Base-by-base conservation (phyloP, 2,329 filamentous ascomycete genomes). In the Cryphonectria parasitica region DNA sequence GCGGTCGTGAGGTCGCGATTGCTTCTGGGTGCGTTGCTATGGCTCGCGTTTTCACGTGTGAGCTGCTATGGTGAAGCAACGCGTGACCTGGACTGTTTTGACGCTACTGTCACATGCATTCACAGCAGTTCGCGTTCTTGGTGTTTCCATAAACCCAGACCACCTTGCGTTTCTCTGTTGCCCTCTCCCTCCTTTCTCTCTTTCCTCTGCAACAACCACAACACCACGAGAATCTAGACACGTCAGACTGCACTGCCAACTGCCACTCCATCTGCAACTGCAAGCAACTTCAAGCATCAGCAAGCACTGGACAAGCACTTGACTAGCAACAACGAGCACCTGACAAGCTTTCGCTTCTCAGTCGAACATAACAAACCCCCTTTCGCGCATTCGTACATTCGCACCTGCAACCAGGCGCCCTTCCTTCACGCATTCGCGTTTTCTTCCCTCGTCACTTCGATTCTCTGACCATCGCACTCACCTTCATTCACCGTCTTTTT, bases 321-420 rank as follows among this genome's bases (percentile, higher is more conserved):
- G 54, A 49, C 22, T 7, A n/a, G 45, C 45, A 49, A n/a, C 45
- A 49, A 19, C 45, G 22, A 49, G 45, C 45, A 49, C 2, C 22
- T 49, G 45, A 58, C 54, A 19, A 58, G 54, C 54, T 19, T 8
- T 58, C 25, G n/a, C 10, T 56, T 56, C 52, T 60, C 28, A 22
- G 28, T 60, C 56, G 56, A 52, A n/a, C 25, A 11, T 10, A 28
- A 43, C 43, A 65, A 36, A 49, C 45, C 22, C 11, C 11, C n/a
- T 65, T 56, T 19, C 28, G 54, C 31, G 54, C 31, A 31, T 31
- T 71, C 28, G 54, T 31, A 61, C 31, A 31, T 31, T 71, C 56
- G 65, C 56, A 52, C 64, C 64, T 67, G 60, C 64, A 31, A 28
- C 25, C 36, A 58, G 54, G 28, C 25, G 28, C 54, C 15, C 54